Conservation (phyloP, 768 basidiomycete genomes). For the Russula sp. region DNA sequence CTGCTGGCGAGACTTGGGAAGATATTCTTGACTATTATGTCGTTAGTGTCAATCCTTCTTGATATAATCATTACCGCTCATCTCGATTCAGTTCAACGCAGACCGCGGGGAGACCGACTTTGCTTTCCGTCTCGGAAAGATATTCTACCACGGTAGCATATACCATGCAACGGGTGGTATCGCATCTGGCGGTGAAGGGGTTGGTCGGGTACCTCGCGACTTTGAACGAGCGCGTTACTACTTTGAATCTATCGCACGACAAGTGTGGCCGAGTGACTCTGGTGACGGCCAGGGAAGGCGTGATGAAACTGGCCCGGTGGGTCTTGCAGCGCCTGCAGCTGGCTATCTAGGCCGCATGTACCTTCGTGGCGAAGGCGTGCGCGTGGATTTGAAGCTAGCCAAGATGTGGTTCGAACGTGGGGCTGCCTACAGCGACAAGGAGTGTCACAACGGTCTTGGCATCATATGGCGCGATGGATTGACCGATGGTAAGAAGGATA, state of each 20-base stretch:
- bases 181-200: constrained; percentile 86
- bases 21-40: constrained; percentile 91
- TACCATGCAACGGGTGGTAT: constrained; percentile 78
- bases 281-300: constrained; percentile 45
- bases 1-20: constrained; percentile 91
- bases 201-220: constrained; percentile 81
- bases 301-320: constrained; percentile 38
- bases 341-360: constrained; percentile 93
- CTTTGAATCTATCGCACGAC: constrained; percentile 78
- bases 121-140: constrained; percentile 89
- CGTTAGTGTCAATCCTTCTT: constrained; percentile 42
- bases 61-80: neutral
- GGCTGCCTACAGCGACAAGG: constrained; percentile 73
- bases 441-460: constrained; percentile 86
- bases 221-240: constrained; percentile 75
- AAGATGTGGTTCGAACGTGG: constrained; percentile 96
- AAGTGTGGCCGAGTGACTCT: constrained; percentile 86
- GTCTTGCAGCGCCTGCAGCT: constrained; percentile 74
- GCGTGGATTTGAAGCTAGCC: constrained; percentile 67
- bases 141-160: constrained; percentile 94
- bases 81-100: constrained; percentile 73
- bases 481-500: constrained; percentile 59
- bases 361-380: constrained; percentile 87
- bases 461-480: constrained; percentile 92
- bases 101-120: constrained; percentile 88